Percentiles rank a stretch among this genome's conserved stretches.
phyloP scores from a whole-genome alignment of 1,284 basidiomycete species.

The Irpex sp. region DNA sequence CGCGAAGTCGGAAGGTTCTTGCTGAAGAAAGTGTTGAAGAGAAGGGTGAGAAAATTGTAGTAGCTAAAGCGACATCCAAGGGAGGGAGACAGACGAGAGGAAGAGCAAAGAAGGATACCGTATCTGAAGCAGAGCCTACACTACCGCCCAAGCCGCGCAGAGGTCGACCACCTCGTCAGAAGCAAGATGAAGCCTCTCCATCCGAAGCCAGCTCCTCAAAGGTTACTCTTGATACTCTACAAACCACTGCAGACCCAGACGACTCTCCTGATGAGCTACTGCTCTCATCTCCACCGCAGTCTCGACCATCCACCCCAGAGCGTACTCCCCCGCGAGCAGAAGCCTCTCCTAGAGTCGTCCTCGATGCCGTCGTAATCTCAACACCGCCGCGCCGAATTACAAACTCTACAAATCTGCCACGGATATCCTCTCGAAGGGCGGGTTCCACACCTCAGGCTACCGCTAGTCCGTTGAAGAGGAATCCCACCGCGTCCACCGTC shows the following conservation, averaged over 20 bases:
- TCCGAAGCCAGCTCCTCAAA: constrained; percentile 7
- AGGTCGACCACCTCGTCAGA: neutral
- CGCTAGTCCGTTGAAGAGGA: neutral
- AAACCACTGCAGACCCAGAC: neutral
- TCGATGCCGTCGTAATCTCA: constrained; percentile 37
- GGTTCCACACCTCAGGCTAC: neutral
- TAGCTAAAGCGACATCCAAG: neutral
- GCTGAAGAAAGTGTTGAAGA: neutral
- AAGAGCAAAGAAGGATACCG: neutral
- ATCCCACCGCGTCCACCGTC: neutral
- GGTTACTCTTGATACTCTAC: constrained; percentile 10
- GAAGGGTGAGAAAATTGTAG: neutral
- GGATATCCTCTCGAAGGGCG: neutral
- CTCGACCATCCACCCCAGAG: constrained; percentile 24
- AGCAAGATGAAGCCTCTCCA: neutral
- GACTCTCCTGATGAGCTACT: constrained; percentile 31
- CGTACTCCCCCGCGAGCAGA: constrained; percentile 7
- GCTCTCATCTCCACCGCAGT: constrained; percentile 21
- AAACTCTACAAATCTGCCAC: neutral
- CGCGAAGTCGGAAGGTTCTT: neutral
- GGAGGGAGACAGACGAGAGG: neutral
- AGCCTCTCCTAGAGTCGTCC: constrained; percentile 26
- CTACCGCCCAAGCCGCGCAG: neutral
- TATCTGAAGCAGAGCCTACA: neutral
- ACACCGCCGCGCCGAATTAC: constrained; percentile 20